phyloP scores from a whole-genome alignment of 768 basidiomycete genomes.

The Panellus pusillus region DNA sequence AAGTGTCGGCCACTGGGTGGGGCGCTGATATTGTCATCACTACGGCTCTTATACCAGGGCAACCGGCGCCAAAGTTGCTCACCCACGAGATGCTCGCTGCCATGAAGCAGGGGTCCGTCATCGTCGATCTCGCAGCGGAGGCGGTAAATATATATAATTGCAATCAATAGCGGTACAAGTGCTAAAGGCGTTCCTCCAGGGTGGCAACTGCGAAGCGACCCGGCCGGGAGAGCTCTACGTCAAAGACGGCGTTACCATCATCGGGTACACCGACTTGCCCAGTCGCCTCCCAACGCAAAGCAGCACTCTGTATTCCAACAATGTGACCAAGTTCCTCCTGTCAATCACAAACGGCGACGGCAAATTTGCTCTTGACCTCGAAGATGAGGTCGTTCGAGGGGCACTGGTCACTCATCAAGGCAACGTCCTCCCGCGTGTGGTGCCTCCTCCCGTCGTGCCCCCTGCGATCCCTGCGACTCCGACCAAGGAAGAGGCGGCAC shows the following conservation, averaged over 20 bases:
- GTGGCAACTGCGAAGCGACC: constrained; percentile 88
- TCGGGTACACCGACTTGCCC: constrained; percentile 83
- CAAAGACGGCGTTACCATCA: constrained; percentile 77
- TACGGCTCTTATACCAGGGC: constrained; percentile 87
- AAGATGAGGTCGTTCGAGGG: constrained; percentile 84
- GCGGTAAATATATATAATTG: constrained; percentile 28
- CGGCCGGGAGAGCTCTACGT: constrained; percentile 70
- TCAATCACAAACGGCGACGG: constrained; percentile 76
- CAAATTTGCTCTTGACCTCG: constrained; percentile 66
- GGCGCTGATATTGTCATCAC: constrained; percentile 90
- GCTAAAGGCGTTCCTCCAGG: constrained; percentile 24
- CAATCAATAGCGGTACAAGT: too few species aligned
- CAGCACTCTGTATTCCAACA: constrained; percentile 88
- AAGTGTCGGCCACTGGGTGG: constrained; percentile 49
- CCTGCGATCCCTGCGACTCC: constrained; percentile 42
- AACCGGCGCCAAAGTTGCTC: constrained; percentile 83
- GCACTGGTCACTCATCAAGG: constrained; percentile 75
- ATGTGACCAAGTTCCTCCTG: constrained; percentile 85
- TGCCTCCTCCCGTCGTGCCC: constrained; percentile 59
- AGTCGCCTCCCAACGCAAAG: constrained; percentile 90
- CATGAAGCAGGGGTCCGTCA: constrained; percentile 92
- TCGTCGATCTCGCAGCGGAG: constrained; percentile 86
- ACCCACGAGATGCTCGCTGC: constrained; percentile 82
- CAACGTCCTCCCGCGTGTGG: constrained; percentile 61
- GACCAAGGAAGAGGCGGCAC: constrained; percentile 43